These are phyloP conservation scores for Perkinsus marinus DNA, from an alignment of 169 alveolate genomes.

Conservation along the genomic window DNA sequence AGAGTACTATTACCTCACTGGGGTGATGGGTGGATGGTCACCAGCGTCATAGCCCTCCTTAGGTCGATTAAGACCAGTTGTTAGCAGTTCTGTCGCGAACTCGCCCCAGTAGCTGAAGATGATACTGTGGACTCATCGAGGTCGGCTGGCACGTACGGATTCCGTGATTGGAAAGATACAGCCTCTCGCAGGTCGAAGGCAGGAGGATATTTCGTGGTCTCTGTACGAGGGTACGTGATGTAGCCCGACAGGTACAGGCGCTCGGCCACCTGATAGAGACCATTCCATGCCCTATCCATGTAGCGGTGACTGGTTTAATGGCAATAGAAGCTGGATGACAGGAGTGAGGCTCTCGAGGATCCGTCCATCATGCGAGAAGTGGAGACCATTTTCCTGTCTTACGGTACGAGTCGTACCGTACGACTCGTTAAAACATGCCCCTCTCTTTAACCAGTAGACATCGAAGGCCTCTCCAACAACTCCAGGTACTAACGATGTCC, in stretches of 20 bases:
- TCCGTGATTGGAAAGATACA: neutral
- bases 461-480: no score
- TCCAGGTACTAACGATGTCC: no score
- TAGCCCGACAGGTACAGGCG: conserved; percentile 76
- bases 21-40: conserved; percentile 93
- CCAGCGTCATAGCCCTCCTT: conserved; percentile 79
- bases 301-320: no score
- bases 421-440: no score
- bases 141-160: neutral
- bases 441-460: no score
- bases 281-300: no score
- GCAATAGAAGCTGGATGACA: no score
- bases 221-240: conserved; percentile 90
- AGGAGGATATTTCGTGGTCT: conserved; percentile 70
- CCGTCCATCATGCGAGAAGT: no score
- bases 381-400: no score
- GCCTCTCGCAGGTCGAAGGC: conserved; percentile 47
- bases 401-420: no score
- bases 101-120: conserved; percentile 46
- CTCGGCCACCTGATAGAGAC: conserved; percentile 81
- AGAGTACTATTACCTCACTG: conserved; percentile 33
- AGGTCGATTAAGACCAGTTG: conserved; percentile 24
- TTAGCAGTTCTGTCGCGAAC: conserved; percentile 33
- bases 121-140: neutral
- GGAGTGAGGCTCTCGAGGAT: no score